These are phyloP conservation scores for Lachancea kluyveri DNA, from an alignment of 805 yeast genomes.

Conservation along the genomic window DNA sequence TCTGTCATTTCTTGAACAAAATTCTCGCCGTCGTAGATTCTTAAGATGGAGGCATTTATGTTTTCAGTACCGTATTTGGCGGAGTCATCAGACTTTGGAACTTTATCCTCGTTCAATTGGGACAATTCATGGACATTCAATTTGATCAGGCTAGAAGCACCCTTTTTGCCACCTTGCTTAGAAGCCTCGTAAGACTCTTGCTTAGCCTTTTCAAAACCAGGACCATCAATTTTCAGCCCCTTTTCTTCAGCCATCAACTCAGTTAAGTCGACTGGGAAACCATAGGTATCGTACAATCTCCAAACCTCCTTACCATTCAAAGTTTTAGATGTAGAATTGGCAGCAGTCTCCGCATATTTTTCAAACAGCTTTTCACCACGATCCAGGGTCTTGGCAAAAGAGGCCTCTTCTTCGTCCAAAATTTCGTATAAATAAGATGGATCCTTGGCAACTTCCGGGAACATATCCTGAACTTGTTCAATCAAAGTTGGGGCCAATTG, in stretches of 20 bases:
- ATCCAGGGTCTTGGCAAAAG: slow-evolving; percentile 91
- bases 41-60: slow-evolving; percentile 61
- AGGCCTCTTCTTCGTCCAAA: slow-evolving; percentile 90
- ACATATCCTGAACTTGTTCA: slow-evolving; percentile 76
- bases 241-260: slow-evolving; percentile 98
- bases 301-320: slow-evolving; percentile 93
- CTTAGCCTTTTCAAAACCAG: slow-evolving; percentile 86
- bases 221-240: slow-evolving; percentile 86
- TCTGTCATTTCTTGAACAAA: slow-evolving; percentile 49
- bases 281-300: slow-evolving; percentile 97
- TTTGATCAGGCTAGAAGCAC: slow-evolving; percentile 57
- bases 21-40: slow-evolving; percentile 58
- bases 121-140: slow-evolving; percentile 89
- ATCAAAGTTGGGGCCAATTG: slow-evolving; percentile 88
- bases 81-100: slow-evolving; percentile 80
- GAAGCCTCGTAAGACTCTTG: slow-evolving; percentile 90
- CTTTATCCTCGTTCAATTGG: slow-evolving; percentile 47
- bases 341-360: slow-evolving; percentile 81
- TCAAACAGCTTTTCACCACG: slow-evolving; percentile 97
- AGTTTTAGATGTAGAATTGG: slow-evolving; percentile 64
- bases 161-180: slow-evolving; percentile 70
- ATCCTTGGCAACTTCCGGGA: slow-evolving; percentile 84
- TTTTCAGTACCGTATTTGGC: slow-evolving; percentile 71
- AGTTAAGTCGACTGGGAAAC: slow-evolving; percentile 98
- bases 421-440: slow-evolving; percentile 78